Conservation (phyloP, 768 basidiomycete genomes). For the Ephemerocybe angulata region DNA sequence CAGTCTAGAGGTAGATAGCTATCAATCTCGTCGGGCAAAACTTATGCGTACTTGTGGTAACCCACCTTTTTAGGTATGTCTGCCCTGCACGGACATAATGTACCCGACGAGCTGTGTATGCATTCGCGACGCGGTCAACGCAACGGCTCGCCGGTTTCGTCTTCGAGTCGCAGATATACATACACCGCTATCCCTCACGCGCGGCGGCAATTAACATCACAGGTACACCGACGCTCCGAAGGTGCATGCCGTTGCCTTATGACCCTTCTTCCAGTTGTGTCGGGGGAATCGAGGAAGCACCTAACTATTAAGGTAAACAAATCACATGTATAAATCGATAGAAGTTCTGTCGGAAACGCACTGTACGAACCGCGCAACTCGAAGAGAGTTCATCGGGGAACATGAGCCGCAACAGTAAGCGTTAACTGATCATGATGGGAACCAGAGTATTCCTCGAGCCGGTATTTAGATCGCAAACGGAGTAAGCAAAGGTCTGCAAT, state of each 20-base stretch:
- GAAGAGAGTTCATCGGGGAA: background rate
- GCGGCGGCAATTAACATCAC: conserved; percentile 11
- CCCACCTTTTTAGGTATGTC: conserved; percentile 9
- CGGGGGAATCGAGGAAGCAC: conserved; percentile 1
- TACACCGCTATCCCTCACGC: background rate
- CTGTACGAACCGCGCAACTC: background rate
- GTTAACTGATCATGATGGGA: too few relatives aligned
- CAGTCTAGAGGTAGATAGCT: background rate
- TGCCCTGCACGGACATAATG: background rate
- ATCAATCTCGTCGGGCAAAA: conserved; percentile 1
- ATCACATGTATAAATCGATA: conserved; percentile 7
- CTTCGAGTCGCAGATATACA: background rate
- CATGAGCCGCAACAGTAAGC: too few relatives aligned
- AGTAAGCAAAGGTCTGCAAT: background rate
- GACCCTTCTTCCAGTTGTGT: background rate
- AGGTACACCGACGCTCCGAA: conserved; percentile 6
- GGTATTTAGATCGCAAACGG: conserved; percentile 3
- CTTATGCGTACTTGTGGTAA: conserved; percentile 3
- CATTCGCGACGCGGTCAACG: too few relatives aligned
- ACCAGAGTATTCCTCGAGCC: conserved; percentile 9
- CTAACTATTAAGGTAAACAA: too few relatives aligned
- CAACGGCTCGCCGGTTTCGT: background rate
- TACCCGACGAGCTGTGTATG: background rate
- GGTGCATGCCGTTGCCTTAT: background rate
- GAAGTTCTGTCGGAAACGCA: conserved; percentile 8